These are phyloP conservation scores for Herpetomonas tarakana DNA, from an alignment of 208 protist species.

Conservation along the genomic window DNA sequence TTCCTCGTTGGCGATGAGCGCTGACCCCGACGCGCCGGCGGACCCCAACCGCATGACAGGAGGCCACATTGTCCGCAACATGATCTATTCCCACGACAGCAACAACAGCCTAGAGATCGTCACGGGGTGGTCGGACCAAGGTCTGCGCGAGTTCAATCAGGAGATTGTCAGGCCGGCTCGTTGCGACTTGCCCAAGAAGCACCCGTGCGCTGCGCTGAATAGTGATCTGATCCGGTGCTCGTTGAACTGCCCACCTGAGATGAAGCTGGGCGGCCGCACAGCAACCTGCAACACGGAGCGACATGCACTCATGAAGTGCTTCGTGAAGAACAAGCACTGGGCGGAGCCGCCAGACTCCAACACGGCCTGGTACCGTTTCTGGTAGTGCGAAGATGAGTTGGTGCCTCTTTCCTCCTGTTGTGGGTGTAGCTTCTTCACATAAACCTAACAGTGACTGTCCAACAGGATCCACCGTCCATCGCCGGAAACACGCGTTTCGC, in stretches of 20 bases:
- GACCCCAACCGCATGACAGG: conserved; percentile 52
- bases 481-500: no score
- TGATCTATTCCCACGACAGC: conserved; percentile 70
- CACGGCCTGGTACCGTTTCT: conserved; percentile 45
- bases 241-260: conserved; percentile 50
- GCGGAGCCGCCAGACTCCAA: conserved; percentile 8
- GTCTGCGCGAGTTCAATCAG: conserved; percentile 66
- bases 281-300: conserved; percentile 63
- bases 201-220: conserved; percentile 62
- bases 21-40: conserved; percentile 60
- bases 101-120: conserved; percentile 58
- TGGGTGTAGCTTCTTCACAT: no score
- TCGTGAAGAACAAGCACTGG: conserved; percentile 72
- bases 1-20: no score
- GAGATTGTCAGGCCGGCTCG: conserved; percentile 48
- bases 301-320: conserved; percentile 60
- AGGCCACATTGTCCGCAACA: conserved; percentile 77
- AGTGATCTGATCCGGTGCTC: conserved; percentile 50
- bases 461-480: no score
- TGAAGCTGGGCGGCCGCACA: conserved; percentile 69
- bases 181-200: conserved; percentile 27
- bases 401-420: not conserved
- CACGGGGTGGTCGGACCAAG: conserved; percentile 70
- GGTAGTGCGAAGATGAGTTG: conserved; percentile 13
- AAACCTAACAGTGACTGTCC: no score